phyloP scores from a whole-genome alignment of 768 basidiomycete species.

The Cubamyces sp. region DNA sequence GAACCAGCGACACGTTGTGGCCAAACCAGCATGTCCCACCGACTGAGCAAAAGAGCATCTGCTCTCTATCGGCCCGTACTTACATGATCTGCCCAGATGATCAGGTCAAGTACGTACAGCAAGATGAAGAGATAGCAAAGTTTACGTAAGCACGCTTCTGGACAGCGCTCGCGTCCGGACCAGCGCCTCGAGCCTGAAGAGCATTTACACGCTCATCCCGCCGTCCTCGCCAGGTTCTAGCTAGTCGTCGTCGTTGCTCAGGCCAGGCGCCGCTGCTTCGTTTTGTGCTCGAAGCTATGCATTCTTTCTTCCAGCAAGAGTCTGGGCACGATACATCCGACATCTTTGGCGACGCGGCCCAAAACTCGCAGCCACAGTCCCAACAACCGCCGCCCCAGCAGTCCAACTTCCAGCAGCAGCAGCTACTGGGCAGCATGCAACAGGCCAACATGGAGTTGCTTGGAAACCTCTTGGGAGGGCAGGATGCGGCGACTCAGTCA shows the following conservation, averaged over 20 bases:
- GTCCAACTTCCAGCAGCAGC: constrained; percentile 8
- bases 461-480: constrained; percentile 55
- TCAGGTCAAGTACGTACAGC: too few relatives aligned
- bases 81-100: too few relatives aligned
- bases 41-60: too few relatives aligned
- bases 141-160: too few relatives aligned
- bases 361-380: constrained; percentile 23
- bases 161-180: too few relatives aligned
- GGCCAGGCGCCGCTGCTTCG: neutral
- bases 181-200: too few relatives aligned
- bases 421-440: constrained; percentile 29
- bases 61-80: too few relatives aligned
- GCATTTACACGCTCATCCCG: too few relatives aligned
- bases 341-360: constrained; percentile 22
- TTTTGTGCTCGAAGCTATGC: constrained; percentile 21
- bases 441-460: constrained; percentile 51
- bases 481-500: constrained; percentile 33
- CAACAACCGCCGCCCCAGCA: constrained; percentile 16
- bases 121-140: too few relatives aligned
- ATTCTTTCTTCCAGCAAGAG: constrained; percentile 33
- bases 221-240: too few relatives aligned
- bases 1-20: too few relatives aligned
- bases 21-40: too few relatives aligned
- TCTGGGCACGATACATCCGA: constrained; percentile 26
- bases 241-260: neutral